Evolutionary conservation across 306 rosid species (phyloP).

Genomic region (Abrus pulchellus): DNA sequence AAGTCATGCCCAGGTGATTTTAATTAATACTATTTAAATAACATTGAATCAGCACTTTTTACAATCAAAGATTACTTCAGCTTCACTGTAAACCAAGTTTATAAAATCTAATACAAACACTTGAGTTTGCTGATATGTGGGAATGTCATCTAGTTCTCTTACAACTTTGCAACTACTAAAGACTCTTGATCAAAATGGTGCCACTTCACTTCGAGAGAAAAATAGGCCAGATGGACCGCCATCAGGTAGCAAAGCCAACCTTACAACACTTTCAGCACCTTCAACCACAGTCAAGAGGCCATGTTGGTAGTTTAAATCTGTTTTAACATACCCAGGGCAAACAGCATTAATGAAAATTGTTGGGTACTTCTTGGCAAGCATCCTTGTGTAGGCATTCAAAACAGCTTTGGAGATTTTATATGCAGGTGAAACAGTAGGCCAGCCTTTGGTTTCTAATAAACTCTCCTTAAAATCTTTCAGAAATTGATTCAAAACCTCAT

Average conservation of each 20-base stretch:
- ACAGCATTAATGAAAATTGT: constrained; percentile 46
- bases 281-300: constrained; percentile 58
- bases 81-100: too few relatives aligned
- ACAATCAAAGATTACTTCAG: too few relatives aligned
- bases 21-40: too few relatives aligned
- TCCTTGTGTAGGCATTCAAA: constrained; percentile 57
- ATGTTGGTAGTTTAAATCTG: constrained; percentile 49
- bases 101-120: too few relatives aligned
- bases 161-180: too few relatives aligned
- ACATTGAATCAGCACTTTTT: too few relatives aligned
- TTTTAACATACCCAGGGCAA: constrained; percentile 59
- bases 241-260: constrained; percentile 57
- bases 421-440: constrained; percentile 49
- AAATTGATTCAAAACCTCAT: constrained; percentile 48
- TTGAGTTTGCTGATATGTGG: too few relatives aligned
- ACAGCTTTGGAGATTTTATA: constrained; percentile 59
- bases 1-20: too few relatives aligned
- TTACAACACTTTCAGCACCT: constrained; percentile 59
- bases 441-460: constrained; percentile 49
- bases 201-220: constrained; percentile 17
- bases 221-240: constrained; percentile 50
- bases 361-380: constrained; percentile 50
- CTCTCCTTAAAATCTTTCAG: constrained; percentile 58
- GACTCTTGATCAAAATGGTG: constrained; percentile 33
- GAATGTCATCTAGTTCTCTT: too few relatives aligned